Evolutionary conservation across 305 asterid genomes (phyloP).

Genomic region (Rubia tinctorum): DNA sequence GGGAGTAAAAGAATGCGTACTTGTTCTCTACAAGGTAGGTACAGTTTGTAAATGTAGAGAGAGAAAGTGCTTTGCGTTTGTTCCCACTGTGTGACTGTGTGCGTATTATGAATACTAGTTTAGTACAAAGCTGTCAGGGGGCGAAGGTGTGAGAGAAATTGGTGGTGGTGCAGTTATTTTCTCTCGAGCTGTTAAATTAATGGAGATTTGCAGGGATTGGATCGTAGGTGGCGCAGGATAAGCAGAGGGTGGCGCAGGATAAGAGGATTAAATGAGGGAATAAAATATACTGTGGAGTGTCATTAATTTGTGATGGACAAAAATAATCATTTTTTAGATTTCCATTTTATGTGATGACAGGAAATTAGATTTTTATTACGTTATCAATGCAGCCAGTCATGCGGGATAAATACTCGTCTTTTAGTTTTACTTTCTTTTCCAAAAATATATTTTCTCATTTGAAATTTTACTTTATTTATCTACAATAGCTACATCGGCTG

Average conservation of each 20-base stretch:
- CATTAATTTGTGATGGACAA: neutral
- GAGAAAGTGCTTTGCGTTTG: neutral
- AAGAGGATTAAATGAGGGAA: neutral
- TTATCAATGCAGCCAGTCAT: conserved; percentile 1
- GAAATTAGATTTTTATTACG: conserved; percentile 1
- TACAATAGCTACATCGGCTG: no score
- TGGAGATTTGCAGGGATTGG: conserved; percentile 18
- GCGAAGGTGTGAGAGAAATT: conserved; percentile 27
- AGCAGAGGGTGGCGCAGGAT: conserved; percentile 23
- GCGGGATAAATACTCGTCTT: neutral
- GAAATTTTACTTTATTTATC: no score
- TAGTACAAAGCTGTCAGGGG: conserved; percentile 6
- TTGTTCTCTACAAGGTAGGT: neutral
- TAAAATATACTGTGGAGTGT: neutral
- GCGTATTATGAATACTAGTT: conserved; percentile 5
- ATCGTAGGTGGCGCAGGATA: conserved; percentile 47
- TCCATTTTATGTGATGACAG: neutral
- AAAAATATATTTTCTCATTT: no score
- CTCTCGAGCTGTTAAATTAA: conserved; percentile 6
- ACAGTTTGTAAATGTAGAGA: neutral
- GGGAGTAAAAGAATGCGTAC: neutral
- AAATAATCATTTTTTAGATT: neutral
- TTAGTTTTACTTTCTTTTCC: neutral
- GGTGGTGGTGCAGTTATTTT: neutral
- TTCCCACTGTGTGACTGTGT: neutral